Base-by-base conservation (phyloP, 2,329 filamentous ascomycete genomes). In the Colletotrichum theobromicola region DNA sequence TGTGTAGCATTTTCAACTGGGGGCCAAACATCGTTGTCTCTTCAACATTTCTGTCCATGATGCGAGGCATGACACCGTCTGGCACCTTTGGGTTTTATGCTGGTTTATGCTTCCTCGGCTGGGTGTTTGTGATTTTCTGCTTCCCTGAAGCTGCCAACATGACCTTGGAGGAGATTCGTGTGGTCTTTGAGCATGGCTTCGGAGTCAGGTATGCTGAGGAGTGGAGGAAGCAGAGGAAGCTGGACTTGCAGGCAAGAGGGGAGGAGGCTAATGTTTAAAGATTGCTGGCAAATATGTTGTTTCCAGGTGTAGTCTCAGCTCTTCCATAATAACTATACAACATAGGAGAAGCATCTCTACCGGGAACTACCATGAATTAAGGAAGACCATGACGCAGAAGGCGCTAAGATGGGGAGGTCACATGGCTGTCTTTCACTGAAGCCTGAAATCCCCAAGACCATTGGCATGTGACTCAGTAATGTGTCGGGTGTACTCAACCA, bases 91-190 rank as follows among this genome's bases (percentile, higher is more conserved):
- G 87, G 2, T 89, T 90, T 79, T 90, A 89, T 70, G 85, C 87
- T 2, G 86, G 82, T 0, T 85, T 90, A 30, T 89, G 87, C 76
- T 83, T 87, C 70, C 76, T 87, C 30, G 87, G 88, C 18, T 88
- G 84, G 79, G 71, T 88, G 7, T 82, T 86, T 70, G 83, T 89
- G 26, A 83, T 86, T 68, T 86, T 88, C 80, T 88, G 82, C 76
- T 90, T 88, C 77, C 88, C 89, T 2, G 87, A 90, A 73, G 88
- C 88, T 1, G 88, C 89, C 74, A 88, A 88, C 9, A 87, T 90
- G 84, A 86, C 88, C 21, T 80, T 91, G 10, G 90, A 91, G 77
- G 87, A 88, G 60, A 85, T 90, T n/a, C 81, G 86, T 26, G 85
- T 87, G 37, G 83, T 90, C 6, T 90, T 90, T 76, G 79, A 84